phyloP scores from a whole-genome alignment of 495 filamentous ascomycete genomes.

The Podospora pseudopauciseta region DNA sequence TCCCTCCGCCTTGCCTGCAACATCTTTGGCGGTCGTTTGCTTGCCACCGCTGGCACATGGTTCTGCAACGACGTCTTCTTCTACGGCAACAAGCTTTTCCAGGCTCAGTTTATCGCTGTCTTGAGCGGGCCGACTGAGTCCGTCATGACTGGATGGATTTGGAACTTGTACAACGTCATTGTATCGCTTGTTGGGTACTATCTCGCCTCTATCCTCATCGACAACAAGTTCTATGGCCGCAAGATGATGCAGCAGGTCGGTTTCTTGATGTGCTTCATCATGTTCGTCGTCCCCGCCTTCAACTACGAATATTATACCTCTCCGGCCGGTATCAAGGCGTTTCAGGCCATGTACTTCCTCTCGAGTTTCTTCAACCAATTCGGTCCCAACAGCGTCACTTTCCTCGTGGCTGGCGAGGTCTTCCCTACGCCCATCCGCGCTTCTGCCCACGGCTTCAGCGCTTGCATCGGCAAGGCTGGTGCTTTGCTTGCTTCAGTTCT shows the following conservation, averaged over 20 bases:
- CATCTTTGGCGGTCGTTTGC: slow-evolving; percentile 74
- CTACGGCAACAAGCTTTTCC: slow-evolving; percentile 97
- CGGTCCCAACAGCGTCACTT: slow-evolving; percentile 86
- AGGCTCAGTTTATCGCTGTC: slow-evolving; percentile 74
- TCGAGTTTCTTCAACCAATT: slow-evolving; percentile 97
- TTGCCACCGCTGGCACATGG: slow-evolving; percentile 84
- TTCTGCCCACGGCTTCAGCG: slow-evolving; percentile 84
- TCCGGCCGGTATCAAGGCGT: slow-evolving; percentile 61
- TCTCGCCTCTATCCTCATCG: slow-evolving; percentile 69
- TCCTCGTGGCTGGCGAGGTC: slow-evolving; percentile 87
- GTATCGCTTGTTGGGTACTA: slow-evolving; percentile 85
- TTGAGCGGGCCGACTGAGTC: slow-evolving; percentile 57
- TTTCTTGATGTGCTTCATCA: slow-evolving; percentile 81
- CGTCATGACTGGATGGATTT: slow-evolving; percentile 82
- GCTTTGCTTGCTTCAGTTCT: slow-evolving; percentile 79
- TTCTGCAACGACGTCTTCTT: slow-evolving; percentile 95
- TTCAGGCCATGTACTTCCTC: slow-evolving; percentile 92
- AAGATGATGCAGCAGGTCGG: slow-evolving; percentile 90
- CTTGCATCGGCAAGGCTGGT: slow-evolving; percentile 77
- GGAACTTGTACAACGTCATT: slow-evolving; percentile 80
- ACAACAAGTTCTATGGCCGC: slow-evolving; percentile 88
- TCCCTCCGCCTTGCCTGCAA: slow-evolving; percentile 71
- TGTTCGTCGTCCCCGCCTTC: slow-evolving; percentile 83
- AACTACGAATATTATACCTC: slow-evolving; percentile 72
- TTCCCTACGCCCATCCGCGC: slow-evolving; percentile 88